Evolutionary conservation across 805 yeast genomes (phyloP).

Genomic region (Candida suzukii): DNA sequence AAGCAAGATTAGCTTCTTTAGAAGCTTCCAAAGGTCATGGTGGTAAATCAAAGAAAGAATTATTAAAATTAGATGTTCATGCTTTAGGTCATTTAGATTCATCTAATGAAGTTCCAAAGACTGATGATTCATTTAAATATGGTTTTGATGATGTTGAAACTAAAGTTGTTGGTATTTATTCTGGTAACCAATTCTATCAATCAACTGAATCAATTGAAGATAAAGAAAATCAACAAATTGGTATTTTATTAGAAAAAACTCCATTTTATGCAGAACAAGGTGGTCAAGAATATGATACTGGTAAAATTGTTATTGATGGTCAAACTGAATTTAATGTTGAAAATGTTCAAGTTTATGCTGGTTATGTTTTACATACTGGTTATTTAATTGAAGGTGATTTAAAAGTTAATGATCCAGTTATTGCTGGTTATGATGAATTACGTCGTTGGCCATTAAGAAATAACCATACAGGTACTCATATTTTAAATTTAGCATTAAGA

Average conservation of each 20-base stretch:
- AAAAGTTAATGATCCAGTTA: conserved; percentile 59
- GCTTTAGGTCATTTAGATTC: conserved; percentile 66
- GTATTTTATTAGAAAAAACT: conserved; percentile 80
- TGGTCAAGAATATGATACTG: conserved; percentile 97
- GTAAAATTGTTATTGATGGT: conserved; percentile 86
- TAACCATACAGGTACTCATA: conserved; percentile 98
- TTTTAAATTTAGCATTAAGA: conserved; percentile 82
- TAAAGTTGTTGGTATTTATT: conserved; percentile 62
- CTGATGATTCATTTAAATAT: conserved; percentile 79
- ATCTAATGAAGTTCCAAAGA: conserved; percentile 58
- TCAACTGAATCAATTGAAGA: no score
- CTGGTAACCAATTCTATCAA: conserved; percentile 56
- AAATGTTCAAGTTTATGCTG: conserved; percentile 89
- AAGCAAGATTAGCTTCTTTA: conserved; percentile 79
- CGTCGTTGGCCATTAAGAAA: conserved; percentile 96
- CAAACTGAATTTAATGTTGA: conserved; percentile 80
- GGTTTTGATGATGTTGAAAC: conserved; percentile 64
- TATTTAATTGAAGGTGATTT: conserved; percentile 68
- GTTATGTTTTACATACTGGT: conserved; percentile 95
- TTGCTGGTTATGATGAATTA: conserved; percentile 84
- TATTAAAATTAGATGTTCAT: conserved; percentile 87
- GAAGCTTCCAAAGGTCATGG: conserved; percentile 94
- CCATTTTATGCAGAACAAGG: conserved; percentile 99
- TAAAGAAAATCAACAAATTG: conserved; percentile 42
- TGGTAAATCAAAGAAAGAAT: conserved; percentile 40